Percentiles rank a stretch among this genome's conserved stretches.
Conservation (phyloP, 345 rosid genomes). For the Eucalyptus paniculata region DNA sequence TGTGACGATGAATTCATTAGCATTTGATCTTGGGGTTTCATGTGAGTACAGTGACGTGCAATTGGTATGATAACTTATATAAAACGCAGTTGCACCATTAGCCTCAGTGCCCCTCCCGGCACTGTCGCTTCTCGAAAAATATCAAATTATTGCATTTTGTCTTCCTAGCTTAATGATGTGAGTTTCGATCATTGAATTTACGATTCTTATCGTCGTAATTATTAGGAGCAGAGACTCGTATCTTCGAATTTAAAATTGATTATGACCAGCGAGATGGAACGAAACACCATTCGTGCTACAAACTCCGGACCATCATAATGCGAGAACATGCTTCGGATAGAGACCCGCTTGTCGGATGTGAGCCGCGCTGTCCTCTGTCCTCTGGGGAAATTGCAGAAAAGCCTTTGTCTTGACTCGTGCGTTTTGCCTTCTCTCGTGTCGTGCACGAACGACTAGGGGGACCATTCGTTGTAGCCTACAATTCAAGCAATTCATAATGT, state of each 20-base stretch:
- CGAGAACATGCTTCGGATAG: background rate
- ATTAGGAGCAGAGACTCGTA: background rate
- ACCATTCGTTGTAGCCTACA: background rate
- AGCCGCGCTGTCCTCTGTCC: background rate
- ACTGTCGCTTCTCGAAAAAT: background rate
- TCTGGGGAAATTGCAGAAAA: background rate
- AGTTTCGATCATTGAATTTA: background rate
- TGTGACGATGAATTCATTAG: rapidly evolving
- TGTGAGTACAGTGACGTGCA: background rate
- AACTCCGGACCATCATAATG: background rate
- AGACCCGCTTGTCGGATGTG: background rate
- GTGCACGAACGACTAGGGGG: background rate
- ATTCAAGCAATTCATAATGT: background rate
- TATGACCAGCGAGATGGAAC: background rate
- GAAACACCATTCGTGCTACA: background rate
- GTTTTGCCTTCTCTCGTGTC: background rate
- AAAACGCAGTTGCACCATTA: background rate
- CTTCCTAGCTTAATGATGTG: background rate
- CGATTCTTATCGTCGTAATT: background rate
- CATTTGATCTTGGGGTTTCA: background rate
- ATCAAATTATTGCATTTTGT: background rate
- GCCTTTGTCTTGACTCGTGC: background rate
- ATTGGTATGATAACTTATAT: background rate
- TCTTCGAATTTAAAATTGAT: background rate
- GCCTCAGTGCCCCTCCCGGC: background rate